Percentiles rank a stretch among this genome's conserved stretches.
phyloP scores from a whole-genome alignment of 257 asterid species.

The Solanum bulbocastanum region DNA sequence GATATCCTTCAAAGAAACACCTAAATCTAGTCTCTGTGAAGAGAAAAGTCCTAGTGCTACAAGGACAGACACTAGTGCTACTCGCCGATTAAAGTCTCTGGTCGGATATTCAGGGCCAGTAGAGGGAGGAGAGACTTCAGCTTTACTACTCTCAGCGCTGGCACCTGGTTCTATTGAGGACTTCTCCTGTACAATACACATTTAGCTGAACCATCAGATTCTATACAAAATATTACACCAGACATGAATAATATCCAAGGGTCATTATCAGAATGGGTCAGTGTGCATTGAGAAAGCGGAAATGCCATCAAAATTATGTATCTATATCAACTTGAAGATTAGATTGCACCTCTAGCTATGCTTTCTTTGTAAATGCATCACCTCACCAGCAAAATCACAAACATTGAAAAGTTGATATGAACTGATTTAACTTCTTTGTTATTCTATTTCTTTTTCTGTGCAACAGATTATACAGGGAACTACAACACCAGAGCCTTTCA shows the following conservation, averaged over 20 bases:
- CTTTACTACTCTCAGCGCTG: conserved; percentile 9
- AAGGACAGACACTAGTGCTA: conserved; percentile 52
- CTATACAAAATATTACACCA: neutral
- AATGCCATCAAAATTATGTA: neutral
- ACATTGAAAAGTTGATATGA: neutral
- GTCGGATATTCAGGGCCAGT: conserved; percentile 59
- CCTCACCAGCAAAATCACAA: neutral
- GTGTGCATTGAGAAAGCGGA: neutral
- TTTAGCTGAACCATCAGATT: neutral
- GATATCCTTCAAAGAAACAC: conserved; percentile 79
- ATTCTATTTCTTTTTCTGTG: neutral
- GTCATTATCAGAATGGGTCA: neutral
- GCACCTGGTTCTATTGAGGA: conserved; percentile 22
- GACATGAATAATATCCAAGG: neutral
- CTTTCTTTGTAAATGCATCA: neutral
- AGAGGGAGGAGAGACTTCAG: conserved; percentile 27
- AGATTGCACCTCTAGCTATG: neutral
- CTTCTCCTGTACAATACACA: conserved; percentile 35
- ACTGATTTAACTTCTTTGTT: neutral
- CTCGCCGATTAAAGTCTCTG: conserved; percentile 46
- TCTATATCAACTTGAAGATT: neutral
- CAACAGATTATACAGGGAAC: neutral
- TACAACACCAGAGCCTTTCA: neutral
- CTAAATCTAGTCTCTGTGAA: conserved; percentile 61
- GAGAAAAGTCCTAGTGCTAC: conserved; percentile 71